A percentile compares a stretch with the other conserved stretches of the same genome.
Conservation (phyloP, 2,329 filamentous ascomycete genomes). For the Aureobasidium sp. region DNA sequence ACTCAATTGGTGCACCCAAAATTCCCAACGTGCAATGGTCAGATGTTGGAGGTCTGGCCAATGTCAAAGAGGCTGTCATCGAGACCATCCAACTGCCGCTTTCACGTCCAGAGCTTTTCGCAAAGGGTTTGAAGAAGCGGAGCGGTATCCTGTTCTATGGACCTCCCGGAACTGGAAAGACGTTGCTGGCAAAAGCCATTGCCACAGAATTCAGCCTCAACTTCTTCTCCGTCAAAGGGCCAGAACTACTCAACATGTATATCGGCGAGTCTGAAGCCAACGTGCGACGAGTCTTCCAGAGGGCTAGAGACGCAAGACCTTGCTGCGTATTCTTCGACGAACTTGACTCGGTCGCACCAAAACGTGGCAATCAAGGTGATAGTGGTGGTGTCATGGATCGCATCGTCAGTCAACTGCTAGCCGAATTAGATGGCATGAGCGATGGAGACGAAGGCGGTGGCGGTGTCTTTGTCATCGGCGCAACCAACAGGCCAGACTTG, state of each 20-base stretch:
- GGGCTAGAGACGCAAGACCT: constrained; percentile 75
- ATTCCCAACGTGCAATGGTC: constrained; percentile 96
- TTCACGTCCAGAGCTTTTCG: constrained; percentile 86
- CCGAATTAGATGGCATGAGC: constrained; percentile 96
- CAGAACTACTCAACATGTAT: constrained; percentile 91
- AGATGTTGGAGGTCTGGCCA: constrained; percentile 85
- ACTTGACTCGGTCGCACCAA: constrained; percentile 86
- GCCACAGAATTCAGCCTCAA: constrained; percentile 90
- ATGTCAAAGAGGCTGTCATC: constrained; percentile 94
- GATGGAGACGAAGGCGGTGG: constrained; percentile 73
- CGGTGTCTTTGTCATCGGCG: constrained; percentile 93
- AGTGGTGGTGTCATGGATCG: constrained; percentile 97
- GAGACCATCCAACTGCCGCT: constrained; percentile 94
- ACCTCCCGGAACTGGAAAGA: constrained; percentile 86
- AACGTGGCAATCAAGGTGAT: constrained; percentile 93
- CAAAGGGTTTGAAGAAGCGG: constrained; percentile 96
- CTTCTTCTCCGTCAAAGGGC: constrained; percentile 90
- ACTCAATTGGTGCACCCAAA: constrained; percentile 94
- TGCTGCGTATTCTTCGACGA: constrained; percentile 95
- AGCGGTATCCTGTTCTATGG: constrained; percentile 91
- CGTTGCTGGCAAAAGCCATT: constrained; percentile 85
- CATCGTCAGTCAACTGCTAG: constrained; percentile 89
- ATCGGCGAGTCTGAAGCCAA: constrained; percentile 93
- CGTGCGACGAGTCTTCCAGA: constrained; percentile 80
- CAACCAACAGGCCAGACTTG: constrained; percentile 89